Base-by-base conservation (phyloP, 1,284 basidiomycete genomes). In the Anthracocystis walkeri region DNA sequence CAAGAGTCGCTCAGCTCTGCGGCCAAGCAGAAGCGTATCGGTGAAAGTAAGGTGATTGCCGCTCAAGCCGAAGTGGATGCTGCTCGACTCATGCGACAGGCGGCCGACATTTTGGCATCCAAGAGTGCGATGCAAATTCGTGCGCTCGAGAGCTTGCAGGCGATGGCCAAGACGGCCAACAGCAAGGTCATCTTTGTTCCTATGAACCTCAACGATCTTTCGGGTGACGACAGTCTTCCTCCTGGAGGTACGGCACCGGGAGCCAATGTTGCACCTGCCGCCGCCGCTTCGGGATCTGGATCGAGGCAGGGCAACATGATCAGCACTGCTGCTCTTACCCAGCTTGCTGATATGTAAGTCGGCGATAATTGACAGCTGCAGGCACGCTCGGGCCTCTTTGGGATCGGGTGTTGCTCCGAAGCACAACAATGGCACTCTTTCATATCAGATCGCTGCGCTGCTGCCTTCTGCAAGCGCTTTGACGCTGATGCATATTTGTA, bases 81-180 rank as follows among this genome's bases (percentile, higher is more conserved):
- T 42, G 94, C 95, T 46, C 90, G 93, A 79, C 90, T 97, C 84
- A 97, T 97, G 95, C 61, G 81, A 31, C 78, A 94, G 85, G 93
- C 93, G 6, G 93, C 93, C 59, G 63, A 66, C 42, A 65, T 75
- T 44, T 48, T 75, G 42, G 65, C 67, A 1, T 67, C 69, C 8
- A 94, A 94, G 20, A 94, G 95, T 25, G 95, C 95, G 65, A 97
- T 98, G 93, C 94, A 97, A 87, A 97, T 97, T 85, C 89, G 95
- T 72, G 94, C 96, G 85, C 90, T 97, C 76, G 95, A 97, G 87
- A 93, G 94, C 42, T 87, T 94, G 81, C 89, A 90, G 89, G 88
- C 86, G 45, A 89, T 89, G 89, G 89, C 90, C 41, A 92, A 93
- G 86, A 90, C 89, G 11, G 89, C 91, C 23, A 89, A 89, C 78